Base-by-base conservation (phyloP, 345 rosid species). In the Eutrema heterophyllum region DNA sequence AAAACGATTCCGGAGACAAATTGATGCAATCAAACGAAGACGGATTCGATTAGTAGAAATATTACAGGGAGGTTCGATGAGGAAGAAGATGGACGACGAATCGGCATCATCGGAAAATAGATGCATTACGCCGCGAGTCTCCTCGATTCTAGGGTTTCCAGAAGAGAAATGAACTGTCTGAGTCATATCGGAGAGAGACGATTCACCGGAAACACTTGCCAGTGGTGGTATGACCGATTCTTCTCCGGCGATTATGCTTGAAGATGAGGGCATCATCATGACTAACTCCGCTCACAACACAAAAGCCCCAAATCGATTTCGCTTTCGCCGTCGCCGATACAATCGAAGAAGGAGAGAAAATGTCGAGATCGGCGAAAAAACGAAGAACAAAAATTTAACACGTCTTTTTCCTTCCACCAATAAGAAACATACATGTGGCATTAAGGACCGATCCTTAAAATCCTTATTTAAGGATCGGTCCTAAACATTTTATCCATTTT, bases 141-240 rank as follows among this genome's bases (percentile, higher is more conserved):
- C 96, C 55, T 89, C 99, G 68, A 92, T 92, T 78, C 97, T 87
- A 78, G 98, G 98, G 89, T 95, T 95, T 74, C 99, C 97, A 6
- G 98, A 95, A 13, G 98, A 92, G 84, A 92, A 95, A 71, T 79
- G 84, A 66, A 79, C 81, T n/a, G 92, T 81, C 75, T 87, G 84
- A 56, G 86, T 81, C 76, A 71, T 77, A 55, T 69, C 75, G 27
- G 86, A 70, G n/a, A 77, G 78, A 30, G 83, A 80, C 12, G 77
- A 68, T 14, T 81, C 89, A 24, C 77, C 84, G 60, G 79, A 45
- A 41, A 79, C 72, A 44, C 72, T 68, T 29, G 81, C 59, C 39
- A 78, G 11, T 14, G 85, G 56, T 26, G 76, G 75, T 58, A 73
- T 79, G 40, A 81, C 72, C 49, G 67, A 72, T 4, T 85, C 86